These are phyloP conservation scores for Dillenia turbinata DNA, from an alignment of 164 flowering plant genomes.

Conservation along the genomic window DNA sequence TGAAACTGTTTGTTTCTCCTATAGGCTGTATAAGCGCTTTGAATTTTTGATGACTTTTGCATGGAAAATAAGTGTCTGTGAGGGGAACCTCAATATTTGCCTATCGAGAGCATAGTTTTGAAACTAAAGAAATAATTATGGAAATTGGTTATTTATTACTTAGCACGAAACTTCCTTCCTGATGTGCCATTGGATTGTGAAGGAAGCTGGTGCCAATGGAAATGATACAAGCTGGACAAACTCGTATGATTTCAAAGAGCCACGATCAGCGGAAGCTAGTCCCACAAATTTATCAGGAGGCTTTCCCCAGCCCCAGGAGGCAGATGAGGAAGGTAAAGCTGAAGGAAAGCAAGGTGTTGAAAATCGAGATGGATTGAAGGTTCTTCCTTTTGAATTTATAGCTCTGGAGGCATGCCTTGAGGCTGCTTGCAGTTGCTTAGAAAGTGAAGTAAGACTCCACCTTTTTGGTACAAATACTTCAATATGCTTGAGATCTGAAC, in stretches of 20 bases:
- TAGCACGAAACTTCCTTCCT: not conserved
- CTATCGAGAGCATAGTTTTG: no score
- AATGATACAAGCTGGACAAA: conserved; percentile 49
- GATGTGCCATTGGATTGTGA: conserved; percentile 1
- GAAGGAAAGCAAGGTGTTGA: conserved; percentile 46
- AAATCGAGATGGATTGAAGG: conserved; percentile 59
- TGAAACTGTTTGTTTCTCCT: no score
- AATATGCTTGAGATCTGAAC: not conserved
- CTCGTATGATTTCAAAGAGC: conserved; percentile 47
- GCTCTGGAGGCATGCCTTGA: conserved; percentile 96
- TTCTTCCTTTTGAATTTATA: conserved; percentile 90
- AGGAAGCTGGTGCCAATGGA: conserved; percentile 43
- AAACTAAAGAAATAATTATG: no score
- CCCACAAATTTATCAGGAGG: conserved; percentile 28
- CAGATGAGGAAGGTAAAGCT: conserved; percentile 29
- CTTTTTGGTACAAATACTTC: not conserved
- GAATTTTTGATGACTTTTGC: not conserved
- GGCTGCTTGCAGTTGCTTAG: conserved; percentile 89
- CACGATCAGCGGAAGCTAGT: conserved; percentile 28
- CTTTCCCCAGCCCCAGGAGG: conserved; percentile 25
- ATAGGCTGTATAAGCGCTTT: not conserved
- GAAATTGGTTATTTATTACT: no score
- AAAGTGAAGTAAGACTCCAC: conserved; percentile 55
- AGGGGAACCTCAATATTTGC: no score
- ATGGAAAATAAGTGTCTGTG: no score